phyloP scores from a whole-genome alignment of 768 basidiomycete species.

The Collybiopsis confluens region DNA sequence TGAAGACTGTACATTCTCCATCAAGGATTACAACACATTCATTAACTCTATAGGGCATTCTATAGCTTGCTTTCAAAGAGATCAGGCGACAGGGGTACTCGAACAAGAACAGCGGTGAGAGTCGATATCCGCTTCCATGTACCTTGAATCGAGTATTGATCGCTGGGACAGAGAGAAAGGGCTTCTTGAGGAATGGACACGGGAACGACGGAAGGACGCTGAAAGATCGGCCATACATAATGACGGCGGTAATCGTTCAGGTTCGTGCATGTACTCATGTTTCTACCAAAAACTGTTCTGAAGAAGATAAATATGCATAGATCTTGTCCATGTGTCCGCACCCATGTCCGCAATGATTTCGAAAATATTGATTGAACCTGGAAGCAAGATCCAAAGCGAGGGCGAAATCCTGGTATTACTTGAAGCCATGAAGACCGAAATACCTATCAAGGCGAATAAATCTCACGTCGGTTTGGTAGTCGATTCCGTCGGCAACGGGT shows the following conservation, averaged over 20 bases:
- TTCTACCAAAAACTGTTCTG: too few relatives aligned
- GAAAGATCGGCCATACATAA: too few relatives aligned
- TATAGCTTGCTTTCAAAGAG: constrained; percentile 33
- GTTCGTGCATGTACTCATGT: background rate
- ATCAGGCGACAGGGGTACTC: constrained; percentile 31
- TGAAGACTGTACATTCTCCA: constrained; percentile 48
- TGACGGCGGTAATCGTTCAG: too few relatives aligned
- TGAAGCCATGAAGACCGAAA: constrained; percentile 67
- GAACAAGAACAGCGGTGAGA: constrained; percentile 38
- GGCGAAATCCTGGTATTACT: constrained; percentile 45
- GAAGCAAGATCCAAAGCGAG: constrained; percentile 35
- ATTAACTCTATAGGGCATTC: constrained; percentile 37
- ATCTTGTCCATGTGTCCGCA: background rate
- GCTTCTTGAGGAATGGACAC: constrained; percentile 43
- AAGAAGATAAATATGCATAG: background rate
- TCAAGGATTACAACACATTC: constrained; percentile 44
- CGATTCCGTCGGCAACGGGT: constrained; percentile 31
- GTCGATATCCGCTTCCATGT: too few relatives aligned
- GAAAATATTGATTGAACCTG: constrained; percentile 43
- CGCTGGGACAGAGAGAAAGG: constrained; percentile 35
- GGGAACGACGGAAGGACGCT: too few relatives aligned
- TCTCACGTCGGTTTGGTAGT: constrained; percentile 42
- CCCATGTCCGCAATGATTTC: constrained; percentile 33
- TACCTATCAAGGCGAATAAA: constrained; percentile 42
- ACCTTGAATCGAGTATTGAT: too few relatives aligned